Conservation (phyloP, 305 asterid genomes). For the Ilex paraguariensis region DNA sequence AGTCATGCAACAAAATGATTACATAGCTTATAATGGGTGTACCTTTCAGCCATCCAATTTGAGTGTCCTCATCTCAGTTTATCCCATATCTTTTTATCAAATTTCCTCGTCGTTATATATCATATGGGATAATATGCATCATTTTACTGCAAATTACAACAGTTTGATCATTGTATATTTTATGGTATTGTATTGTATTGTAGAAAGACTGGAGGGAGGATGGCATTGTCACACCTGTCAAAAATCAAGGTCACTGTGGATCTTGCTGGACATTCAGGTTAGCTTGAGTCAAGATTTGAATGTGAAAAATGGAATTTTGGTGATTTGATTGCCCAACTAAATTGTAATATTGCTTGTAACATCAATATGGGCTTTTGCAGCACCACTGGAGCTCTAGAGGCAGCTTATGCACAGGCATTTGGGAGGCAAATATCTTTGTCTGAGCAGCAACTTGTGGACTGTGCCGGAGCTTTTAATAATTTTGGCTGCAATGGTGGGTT, state of each 20-base stretch:
- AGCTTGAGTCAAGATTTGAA: constrained; percentile 9
- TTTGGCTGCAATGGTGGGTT: constrained; percentile 93
- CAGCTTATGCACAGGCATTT: constrained; percentile 82
- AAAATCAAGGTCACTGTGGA: constrained; percentile 87
- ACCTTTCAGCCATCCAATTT: no score
- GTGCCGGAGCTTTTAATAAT: constrained; percentile 92
- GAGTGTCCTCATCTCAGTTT: no score
- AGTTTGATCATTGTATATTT: no score
- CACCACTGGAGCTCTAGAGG: constrained; percentile 97
- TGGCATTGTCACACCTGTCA: constrained; percentile 90
- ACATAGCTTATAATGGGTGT: no score
- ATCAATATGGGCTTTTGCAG: constrained; percentile 28
- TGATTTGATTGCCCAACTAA: not conserved
- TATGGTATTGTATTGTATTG: constrained; percentile 7
- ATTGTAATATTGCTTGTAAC: not conserved
- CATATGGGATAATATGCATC: no score
- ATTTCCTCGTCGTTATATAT: no score
- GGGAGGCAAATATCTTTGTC: constrained; percentile 76
- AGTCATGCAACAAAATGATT: no score
- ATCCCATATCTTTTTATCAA: no score
- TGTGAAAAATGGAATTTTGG: not conserved
- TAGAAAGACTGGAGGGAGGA: constrained; percentile 90
- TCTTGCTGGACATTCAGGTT: constrained; percentile 99
- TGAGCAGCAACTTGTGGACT: constrained; percentile 98
- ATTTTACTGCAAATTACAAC: no score